These are phyloP conservation scores for Aspergillus piperis DNA, from an alignment of 2,329 filamentous ascomycete species.

Conservation along the genomic window DNA sequence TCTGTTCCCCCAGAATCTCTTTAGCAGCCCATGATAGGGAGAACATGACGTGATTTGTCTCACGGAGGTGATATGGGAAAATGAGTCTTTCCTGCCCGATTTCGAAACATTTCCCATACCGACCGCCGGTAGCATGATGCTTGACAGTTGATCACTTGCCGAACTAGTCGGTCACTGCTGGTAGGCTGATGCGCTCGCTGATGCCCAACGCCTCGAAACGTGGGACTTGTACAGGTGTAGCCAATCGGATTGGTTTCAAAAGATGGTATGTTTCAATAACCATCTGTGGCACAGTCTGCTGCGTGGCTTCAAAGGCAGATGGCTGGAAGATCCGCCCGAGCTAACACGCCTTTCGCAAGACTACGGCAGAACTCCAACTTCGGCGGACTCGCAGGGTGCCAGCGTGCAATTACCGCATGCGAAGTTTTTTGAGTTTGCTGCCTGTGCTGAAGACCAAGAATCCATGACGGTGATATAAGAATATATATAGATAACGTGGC, in stretches of 20 bases:
- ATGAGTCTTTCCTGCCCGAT: constrained; percentile 5
- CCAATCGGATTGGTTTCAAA: constrained; percentile 24
- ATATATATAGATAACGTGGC: constrained; percentile 19
- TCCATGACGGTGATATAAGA: constrained; percentile 19
- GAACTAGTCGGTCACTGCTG: constrained; percentile 37
- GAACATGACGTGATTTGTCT: neutral
- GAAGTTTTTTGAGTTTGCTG: constrained; percentile 34
- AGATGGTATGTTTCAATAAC: constrained; percentile 28
- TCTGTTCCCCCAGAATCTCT: constrained; percentile 14
- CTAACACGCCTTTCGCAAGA: constrained; percentile 47
- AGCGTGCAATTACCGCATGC: constrained; percentile 29
- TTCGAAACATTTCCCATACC: neutral
- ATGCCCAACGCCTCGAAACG: constrained; percentile 35
- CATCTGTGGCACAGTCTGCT: constrained; percentile 36
- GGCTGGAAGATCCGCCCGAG: constrained; percentile 52
- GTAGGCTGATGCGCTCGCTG: constrained; percentile 58
- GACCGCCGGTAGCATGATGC: neutral
- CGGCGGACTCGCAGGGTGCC: constrained; percentile 32
- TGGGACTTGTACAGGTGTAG: constrained; percentile 25
- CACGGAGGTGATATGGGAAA: constrained; percentile 1
- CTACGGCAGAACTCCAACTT: constrained; percentile 62
- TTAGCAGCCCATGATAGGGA: constrained; percentile 1
- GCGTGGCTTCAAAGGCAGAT: constrained; percentile 26
- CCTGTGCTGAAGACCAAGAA: constrained; percentile 33
- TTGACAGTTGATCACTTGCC: neutral